Conservation (phyloP, 2,329 filamentous ascomycete genomes). For the Cercospora canescens region DNA sequence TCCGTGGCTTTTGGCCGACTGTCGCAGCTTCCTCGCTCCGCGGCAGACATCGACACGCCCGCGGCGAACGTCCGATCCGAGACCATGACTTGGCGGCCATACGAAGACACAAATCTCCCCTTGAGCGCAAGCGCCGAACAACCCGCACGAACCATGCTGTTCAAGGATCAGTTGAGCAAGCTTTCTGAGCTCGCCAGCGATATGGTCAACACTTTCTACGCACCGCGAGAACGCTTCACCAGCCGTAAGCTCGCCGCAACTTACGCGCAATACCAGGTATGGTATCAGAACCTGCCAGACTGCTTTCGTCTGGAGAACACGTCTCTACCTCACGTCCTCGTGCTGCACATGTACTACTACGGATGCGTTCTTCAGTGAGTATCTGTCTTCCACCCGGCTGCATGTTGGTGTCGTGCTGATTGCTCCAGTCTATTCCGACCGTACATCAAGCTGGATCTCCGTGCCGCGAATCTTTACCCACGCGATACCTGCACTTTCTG, state of each 20-base stretch:
- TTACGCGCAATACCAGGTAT: slow-evolving; percentile 69
- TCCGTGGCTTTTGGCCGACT: slow-evolving; percentile 50
- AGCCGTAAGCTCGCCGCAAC: slow-evolving; percentile 63
- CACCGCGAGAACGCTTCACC: slow-evolving; percentile 65
- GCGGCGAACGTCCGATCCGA: slow-evolving; percentile 36
- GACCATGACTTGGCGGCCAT: slow-evolving; percentile 38
- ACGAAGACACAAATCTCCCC: slow-evolving; percentile 35
- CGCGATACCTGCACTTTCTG: slow-evolving; percentile 63
- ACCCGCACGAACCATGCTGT: slow-evolving; percentile 55
- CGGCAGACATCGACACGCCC: slow-evolving; percentile 51
- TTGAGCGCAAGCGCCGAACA: slow-evolving; percentile 66
- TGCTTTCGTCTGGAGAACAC: slow-evolving; percentile 65
- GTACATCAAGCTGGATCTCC: slow-evolving; percentile 62
- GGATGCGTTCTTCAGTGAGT: slow-evolving; percentile 60
- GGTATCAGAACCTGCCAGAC: slow-evolving; percentile 69
- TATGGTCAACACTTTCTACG: slow-evolving; percentile 70
- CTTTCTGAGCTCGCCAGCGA: slow-evolving; percentile 73
- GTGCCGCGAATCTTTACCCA: slow-evolving; percentile 62
- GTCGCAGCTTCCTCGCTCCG: slow-evolving; percentile 49
- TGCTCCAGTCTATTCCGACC: slow-evolving; percentile 71
- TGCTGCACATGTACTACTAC: slow-evolving; percentile 51
- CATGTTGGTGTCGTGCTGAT: slow-evolving; percentile 47
- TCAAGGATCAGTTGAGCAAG: slow-evolving; percentile 61
- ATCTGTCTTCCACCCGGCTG: neutral
- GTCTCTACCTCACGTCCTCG: slow-evolving; percentile 71